These are phyloP conservation scores for Hippophae rhamnoides DNA, from an alignment of 306 rosid genomes.

Conservation along the genomic window DNA sequence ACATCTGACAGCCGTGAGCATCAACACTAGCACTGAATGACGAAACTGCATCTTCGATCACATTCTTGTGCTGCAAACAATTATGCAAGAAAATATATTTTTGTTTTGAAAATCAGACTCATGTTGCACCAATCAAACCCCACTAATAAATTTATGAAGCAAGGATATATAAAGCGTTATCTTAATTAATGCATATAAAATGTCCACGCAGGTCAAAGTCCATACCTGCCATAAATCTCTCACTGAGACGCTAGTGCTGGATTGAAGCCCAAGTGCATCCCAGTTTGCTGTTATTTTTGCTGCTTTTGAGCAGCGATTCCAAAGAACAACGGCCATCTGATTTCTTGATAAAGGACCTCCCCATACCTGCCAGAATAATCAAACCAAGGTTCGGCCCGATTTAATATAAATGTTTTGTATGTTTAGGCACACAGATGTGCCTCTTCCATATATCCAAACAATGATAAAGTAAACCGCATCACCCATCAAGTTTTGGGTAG, in stretches of 20 bases:
- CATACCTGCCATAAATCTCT: conserved; percentile 92
- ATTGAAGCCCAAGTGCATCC: conserved; percentile 59
- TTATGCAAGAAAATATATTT: not conserved
- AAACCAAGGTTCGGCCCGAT: not conserved
- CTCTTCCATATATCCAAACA: too few relatives aligned
- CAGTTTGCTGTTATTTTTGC: conserved; percentile 52
- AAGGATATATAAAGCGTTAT: not conserved
- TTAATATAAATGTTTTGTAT: not conserved
- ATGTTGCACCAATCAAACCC: not conserved
- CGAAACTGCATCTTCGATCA: conserved; percentile 37
- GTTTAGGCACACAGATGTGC: too few relatives aligned
- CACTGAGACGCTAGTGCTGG: conserved; percentile 45
- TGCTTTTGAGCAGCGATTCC: conserved; percentile 72
- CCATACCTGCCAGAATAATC: conserved; percentile 62
- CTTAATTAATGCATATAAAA: not conserved
- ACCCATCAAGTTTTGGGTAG: too few relatives aligned
- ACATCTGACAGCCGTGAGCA: conserved; percentile 49
- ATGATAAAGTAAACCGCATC: too few relatives aligned
- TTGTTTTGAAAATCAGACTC: not conserved
- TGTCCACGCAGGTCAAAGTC: conserved; percentile 10
- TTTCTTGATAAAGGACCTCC: conserved; percentile 81
- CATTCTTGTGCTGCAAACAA: conserved; percentile 54
- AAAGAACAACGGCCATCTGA: conserved; percentile 58
- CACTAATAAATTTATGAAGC: not conserved
- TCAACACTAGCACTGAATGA: conserved; percentile 57